Evolutionary conservation across 371 early-diverging fungal genomes (phyloP), one percentile per base, ranked within the genome.

Genomic region (Mucor lusitanicus): DNA sequence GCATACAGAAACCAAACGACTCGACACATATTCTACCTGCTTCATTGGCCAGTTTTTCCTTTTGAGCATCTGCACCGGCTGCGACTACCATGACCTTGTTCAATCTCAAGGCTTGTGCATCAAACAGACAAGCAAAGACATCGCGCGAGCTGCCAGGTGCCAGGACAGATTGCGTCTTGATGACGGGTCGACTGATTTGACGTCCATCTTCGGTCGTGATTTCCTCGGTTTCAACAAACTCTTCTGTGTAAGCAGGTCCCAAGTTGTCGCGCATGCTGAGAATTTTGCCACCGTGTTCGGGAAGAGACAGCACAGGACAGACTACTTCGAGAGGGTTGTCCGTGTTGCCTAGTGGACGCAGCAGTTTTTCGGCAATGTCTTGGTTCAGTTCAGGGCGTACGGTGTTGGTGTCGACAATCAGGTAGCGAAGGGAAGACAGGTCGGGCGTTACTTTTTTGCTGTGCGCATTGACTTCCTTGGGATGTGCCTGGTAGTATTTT

Each of bases 211-310:
- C 62, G 3, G 39, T 37, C 3, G 37, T 23, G 6, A 63, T 35
- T 37, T 64, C 46, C 13, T 60, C 64, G 1, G 13, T 19, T 19
- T 60, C 42, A 0, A 69, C 35, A 25, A 15, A 32, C 46, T 69
- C 72, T 55, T 68, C 76, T 1, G 63, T 60, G 53, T 53, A 63
- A 11, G 63, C 74, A n/a, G 77, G 73, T 0, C 77, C 84, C 46
- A 65, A 64, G 40, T 70, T 71, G 53, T 84, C 82, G 23, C 85
- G 69, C 69, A 86, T 77, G 63, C 85, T 80, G 55, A 92, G 66
- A 33, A 92, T 79, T 77, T 88, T 87, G 30, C 92, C 90, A 56
- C 92, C 91, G 35, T 91, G 90, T 67, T 90, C 90, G 0, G 89
- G 85, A 28, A 91, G 68, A 46, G 88, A 87, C 27, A 83, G 82